Evolutionary conservation across 2,329 filamentous ascomycete species (phyloP), one percentile per base, ranked within the genome.

Genomic region (Arachnopeziza araneosa): DNA sequence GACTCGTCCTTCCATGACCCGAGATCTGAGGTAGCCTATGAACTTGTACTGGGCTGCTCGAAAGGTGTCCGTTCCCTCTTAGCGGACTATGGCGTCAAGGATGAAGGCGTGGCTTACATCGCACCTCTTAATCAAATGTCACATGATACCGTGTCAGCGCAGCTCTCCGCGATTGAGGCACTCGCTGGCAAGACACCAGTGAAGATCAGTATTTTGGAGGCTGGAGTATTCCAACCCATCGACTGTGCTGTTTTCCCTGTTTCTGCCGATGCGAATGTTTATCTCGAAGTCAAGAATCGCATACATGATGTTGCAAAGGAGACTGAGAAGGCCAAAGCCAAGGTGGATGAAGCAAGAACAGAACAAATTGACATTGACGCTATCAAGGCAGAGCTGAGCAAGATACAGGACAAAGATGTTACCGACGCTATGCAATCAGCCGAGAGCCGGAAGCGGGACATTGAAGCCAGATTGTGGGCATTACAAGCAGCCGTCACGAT

Each of bases 21-120:
- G 7, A 77, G 80, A 60, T 85, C 87, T 19, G 88, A 89, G 71
- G 78, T 79, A 53, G 87, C 87, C 36, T 92, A 91, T 71, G 88
- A 91, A 70, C 79, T 91, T 59, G 81, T 90, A 36, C 76, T 91
- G 51, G 86, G 83, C 66, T 87, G 84, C 70, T 84, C 86, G 55
- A 86, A 83, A 75, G 88, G 82, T 59, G 79, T 89, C 55, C 83
- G 89, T 59, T 89, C 55, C 48, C 55, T 57, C 24, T 52, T 57
- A 36, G 55, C 55, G 5, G 55, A 57, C 50, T 57, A 57, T 52
- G 55, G 48, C 24, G 26, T 57, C 19, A 57, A 57, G 55, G 55
- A 57, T 48, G 52, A 57, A 57, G 48, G 55, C 55, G 24, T 52
- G 55, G 50, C 14, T 52, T 19, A 57, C 23, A 57, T 57, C 50